These are phyloP conservation scores for Lachancea nothofagi DNA, from an alignment of 805 yeast species.

Conservation along the genomic window DNA sequence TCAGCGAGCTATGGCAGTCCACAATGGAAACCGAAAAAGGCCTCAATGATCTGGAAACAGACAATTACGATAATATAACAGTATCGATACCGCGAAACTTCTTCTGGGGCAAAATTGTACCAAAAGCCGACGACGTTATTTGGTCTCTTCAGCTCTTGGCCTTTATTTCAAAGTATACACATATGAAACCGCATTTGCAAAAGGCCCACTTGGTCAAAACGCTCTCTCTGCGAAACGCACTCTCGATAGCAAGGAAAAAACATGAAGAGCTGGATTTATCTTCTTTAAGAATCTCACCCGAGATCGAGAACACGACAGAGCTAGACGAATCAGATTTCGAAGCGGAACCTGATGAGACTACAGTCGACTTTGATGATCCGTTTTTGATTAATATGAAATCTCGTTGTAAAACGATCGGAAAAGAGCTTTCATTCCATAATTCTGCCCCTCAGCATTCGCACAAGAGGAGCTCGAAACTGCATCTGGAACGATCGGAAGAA, in stretches of 20 bases:
- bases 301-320: background rate
- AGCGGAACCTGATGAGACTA: background rate
- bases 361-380: slow-evolving; percentile 10
- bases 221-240: slow-evolving; percentile 41
- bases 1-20: slow-evolving; percentile 3
- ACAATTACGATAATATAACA: slow-evolving; percentile 7
- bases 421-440: background rate
- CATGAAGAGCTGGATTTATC: slow-evolving; percentile 7
- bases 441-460: background rate
- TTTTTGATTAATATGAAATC: slow-evolving; percentile 18
- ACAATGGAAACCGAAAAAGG: background rate
- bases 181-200: slow-evolving; percentile 67
- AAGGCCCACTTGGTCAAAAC: slow-evolving; percentile 69
- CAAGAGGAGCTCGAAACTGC: background rate
- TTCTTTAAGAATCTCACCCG: slow-evolving; percentile 3
- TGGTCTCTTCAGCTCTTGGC: slow-evolving; percentile 92
- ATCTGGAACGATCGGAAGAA: background rate
- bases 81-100: slow-evolving; percentile 48
- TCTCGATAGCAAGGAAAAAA: slow-evolving; percentile 3
- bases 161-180: slow-evolving; percentile 85
- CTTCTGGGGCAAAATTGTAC: slow-evolving; percentile 69
- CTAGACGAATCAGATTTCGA: background rate
- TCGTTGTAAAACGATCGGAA: background rate
- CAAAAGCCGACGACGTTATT: slow-evolving; percentile 87
- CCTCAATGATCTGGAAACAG: background rate